Evolutionary conservation across 108 stramenopile species (phyloP), one percentile per base, ranked within the genome.

Genomic region (Licmophora abbreviata): DNA sequence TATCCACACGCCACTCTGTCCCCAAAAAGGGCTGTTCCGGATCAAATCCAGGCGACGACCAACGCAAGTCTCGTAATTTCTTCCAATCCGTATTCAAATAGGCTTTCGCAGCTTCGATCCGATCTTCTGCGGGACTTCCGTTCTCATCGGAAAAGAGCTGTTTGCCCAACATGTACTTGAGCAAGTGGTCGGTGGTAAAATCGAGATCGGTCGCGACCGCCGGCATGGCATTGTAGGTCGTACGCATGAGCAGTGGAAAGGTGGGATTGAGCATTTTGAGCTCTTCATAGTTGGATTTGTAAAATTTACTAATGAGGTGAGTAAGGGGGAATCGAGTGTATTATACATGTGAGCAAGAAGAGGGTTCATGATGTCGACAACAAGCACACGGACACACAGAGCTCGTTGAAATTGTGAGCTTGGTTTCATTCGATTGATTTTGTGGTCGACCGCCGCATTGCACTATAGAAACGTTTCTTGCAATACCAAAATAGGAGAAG

Each of bases 91-190:
- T 71, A 18, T 22, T 26, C 8, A 90, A 35, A 44, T 81, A 79
- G 8, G 73, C 74, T 55, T 78, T 69, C 34, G 88, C 83, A 9
- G 88, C 88, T 20, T 81, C 79, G 22, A 78, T 66, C 21, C 88
- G 83, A 41, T 77, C 77, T 23, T 81, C 70, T 15, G 69, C 69
- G 44, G 74, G 63, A 48, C 76, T 67, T 21, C 85, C 85, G 42
- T 83, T 79, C 37, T 59, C n/a, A 61, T 83, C 68, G 45, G 67
- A 63, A 59, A 90, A 90, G 50, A 75, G 77, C 25, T 78, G 69
- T 15, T 71, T 83, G 54, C 85, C 83, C 31, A 90, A 66, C 83
- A 90, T 90, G 72, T 76, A 90, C 35, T 71, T 77, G 7, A 90
- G 77, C 44, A 90, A 51, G 59, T 90, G 76, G 37, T 82, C 66